Evolutionary conservation across 345 rosid species (phyloP), one percentile per base, ranked within the genome.

Genomic region (Laguncularia racemosa): DNA sequence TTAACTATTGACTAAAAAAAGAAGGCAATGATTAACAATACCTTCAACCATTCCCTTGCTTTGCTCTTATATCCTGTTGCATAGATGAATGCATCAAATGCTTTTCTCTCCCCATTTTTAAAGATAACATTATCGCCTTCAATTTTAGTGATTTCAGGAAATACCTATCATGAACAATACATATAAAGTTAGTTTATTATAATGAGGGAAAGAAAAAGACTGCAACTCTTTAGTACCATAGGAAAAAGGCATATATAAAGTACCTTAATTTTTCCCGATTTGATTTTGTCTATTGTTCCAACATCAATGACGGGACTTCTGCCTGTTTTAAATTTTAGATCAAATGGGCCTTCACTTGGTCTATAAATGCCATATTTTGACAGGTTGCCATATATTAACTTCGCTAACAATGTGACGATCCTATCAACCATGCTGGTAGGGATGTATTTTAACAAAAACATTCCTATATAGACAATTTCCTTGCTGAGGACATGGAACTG

Each of bases 401-500:
- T 40, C 6, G 2, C 18, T 10, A 68, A 47, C 23, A 21, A 10
- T 5, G 33, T 13, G 11, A 53, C 14, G 8, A 62, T 0, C 2
- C 6, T 0, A 23, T 68, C 56, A 1, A 53, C 44, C 0, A 51
- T 14, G 0, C 1, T 2, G 19, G 16, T n/a, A 0, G 59, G 0
- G 7, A 62, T 19, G 10, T 33, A 62, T 44, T 52, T 52, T 17
- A 53, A 13, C 15, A 57, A 26, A 20, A 0, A 14, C 69, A 70
- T 65, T 20, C 66, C 50, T 4, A 55, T 1, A 13, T 44, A 49
- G 16, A 70, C 66, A 19, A 62, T 50, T 12, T 44, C 65, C 45
- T 33, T 59, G 16, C 40, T 57, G 14, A 70, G 59, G 13, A 58
- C 50, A 63, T 69, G 73, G 15, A 59, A 11, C 71, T 55, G 18